Conservation (phyloP, 164 flowering plant species). For the Tetracentron sinense region DNA sequence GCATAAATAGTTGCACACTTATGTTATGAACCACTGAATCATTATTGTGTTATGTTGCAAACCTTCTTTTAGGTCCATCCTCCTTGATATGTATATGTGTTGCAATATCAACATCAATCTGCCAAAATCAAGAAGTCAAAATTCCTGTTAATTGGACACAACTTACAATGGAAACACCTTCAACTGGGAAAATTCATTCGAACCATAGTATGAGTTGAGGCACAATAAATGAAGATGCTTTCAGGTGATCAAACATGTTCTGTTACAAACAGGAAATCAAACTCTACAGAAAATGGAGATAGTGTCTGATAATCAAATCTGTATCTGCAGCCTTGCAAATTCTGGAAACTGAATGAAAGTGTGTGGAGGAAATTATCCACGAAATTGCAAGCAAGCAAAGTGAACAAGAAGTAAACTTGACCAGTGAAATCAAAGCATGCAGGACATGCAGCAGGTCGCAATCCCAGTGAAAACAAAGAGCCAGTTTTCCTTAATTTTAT, state of each 20-base stretch:
- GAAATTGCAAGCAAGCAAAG: no score
- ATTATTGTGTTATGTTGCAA: constrained; percentile 10
- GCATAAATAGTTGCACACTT: no score
- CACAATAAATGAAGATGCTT: not conserved
- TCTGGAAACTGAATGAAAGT: no score
- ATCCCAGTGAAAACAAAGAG: no score
- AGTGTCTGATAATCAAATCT: no score
- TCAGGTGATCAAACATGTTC: no score
- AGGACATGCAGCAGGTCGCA: no score
- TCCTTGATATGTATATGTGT: constrained; percentile 76
- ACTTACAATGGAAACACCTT: not conserved
- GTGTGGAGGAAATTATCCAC: no score
- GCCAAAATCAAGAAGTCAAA: constrained; percentile 16
- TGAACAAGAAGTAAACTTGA: not conserved
- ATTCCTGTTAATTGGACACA: not conserved
- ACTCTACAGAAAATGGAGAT: no score
- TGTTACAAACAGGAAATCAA: no score
- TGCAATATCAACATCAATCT: constrained; percentile 88
- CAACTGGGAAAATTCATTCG: constrained; percentile 1
- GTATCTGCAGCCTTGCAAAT: no score
- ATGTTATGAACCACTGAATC: not conserved
- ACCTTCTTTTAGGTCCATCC: constrained; percentile 96
- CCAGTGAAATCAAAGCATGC: no score
- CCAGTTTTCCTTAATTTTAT: not conserved
- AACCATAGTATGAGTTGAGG: not conserved